Base-by-base conservation (phyloP, 2,329 filamentous ascomycete genomes). In the Metarhizium guizhouense region DNA sequence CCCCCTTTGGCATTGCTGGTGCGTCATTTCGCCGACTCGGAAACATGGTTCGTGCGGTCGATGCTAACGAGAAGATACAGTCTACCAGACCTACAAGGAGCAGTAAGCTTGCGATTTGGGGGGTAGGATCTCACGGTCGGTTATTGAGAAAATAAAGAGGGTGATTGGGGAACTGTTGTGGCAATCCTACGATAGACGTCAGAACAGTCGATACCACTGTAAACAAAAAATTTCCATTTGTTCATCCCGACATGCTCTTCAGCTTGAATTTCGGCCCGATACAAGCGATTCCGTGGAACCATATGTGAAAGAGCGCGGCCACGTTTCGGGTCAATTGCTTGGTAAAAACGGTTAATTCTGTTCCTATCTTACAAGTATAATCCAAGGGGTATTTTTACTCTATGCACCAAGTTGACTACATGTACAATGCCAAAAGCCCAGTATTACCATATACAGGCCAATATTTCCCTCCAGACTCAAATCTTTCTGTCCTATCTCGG, bases 1-100 rank as follows among this genome's bases (percentile, higher is more conserved):
- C 77, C 56, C 85, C 85, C 63, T 85, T 87, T 71, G 80, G 77
- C 67, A 82, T 87, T 69, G 76, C 80, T 63, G 70, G 82, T 84
- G 71, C 68, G 81, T 80, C 57, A 64, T 67, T 62, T 61, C 57
- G 18, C 48, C 45, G 11, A 30, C 25, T 20, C 18, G 20, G 4
- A 47, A 38, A 32, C 42, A 50, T 25, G 45, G 42, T 48, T 14
- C n/a, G 11, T 48, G 42, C 36, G 6, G 1, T 40, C 25, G 48
- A 52, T 10, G 49, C 56, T 59, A 53, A 59, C 54, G 47, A 29
- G 7, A 20, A 51, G 43, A 54, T 14, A 49, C 64, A 83, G 80
- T 74, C 66, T 83, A 74, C 73, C 72, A 74, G 64, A 72, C 69
- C 59, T 70, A 70, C 70, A 73, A 73, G 68, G 61, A 68, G 58